phyloP scores from a whole-genome alignment of 768 basidiomycete species.

The Ramaria sp. region DNA sequence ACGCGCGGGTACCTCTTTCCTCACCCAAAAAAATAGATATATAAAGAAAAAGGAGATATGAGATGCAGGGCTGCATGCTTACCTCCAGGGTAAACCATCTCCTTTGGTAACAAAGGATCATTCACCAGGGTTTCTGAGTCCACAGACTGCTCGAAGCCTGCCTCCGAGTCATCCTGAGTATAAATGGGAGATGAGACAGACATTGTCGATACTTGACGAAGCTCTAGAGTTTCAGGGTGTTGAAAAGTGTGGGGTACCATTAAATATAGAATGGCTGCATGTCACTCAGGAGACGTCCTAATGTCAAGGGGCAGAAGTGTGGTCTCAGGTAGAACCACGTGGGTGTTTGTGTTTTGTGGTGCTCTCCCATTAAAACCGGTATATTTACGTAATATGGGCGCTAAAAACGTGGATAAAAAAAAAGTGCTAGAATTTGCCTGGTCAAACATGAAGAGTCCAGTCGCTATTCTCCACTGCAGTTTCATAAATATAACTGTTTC shows the following conservation, averaged over 20 bases:
- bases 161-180: neutral
- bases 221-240: neutral
- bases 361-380: too few species aligned
- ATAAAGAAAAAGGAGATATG: neutral
- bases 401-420: too few species aligned
- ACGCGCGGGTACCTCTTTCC: too few species aligned
- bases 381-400: too few species aligned
- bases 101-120: neutral
- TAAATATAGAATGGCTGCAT: neutral
- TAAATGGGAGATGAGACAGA: neutral
- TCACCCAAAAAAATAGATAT: too few species aligned
- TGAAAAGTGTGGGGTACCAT: neutral
- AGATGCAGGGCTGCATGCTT: neutral
- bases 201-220: neutral
- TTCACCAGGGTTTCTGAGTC: neutral
- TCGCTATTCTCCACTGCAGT: too few species aligned
- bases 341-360: neutral
- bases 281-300: neutral
- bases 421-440: too few species aligned
- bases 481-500: too few species aligned
- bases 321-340: too few species aligned
- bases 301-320: too few species aligned
- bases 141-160: neutral
- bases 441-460: too few species aligned
- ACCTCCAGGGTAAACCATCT: neutral